phyloP scores from a whole-genome alignment of 371 early-diverging fungal species.

The Entomophthora muscae region DNA sequence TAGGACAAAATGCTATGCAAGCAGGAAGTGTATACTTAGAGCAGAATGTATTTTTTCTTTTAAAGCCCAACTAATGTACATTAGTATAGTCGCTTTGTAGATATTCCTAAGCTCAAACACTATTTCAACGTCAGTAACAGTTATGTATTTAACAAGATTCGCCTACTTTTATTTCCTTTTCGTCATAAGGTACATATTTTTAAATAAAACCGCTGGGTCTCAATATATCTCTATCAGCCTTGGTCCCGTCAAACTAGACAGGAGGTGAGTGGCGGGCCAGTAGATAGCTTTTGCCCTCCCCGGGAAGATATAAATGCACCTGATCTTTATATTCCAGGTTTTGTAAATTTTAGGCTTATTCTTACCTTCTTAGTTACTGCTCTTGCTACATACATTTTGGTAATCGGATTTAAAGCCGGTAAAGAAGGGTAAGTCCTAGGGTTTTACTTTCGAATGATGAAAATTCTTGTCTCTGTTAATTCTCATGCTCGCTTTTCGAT shows the following conservation, averaged over 20 bases:
- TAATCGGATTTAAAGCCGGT: constrained; percentile 65
- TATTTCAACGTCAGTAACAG: constrained; percentile 95
- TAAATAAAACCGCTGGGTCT: background rate
- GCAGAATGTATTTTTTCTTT: constrained; percentile 51
- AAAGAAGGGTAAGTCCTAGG: constrained; percentile 1
- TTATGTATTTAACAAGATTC: constrained; percentile 80
- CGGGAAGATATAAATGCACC: constrained; percentile 87
- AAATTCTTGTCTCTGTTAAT: background rate
- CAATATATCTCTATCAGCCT: constrained; percentile 19
- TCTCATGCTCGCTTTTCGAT: background rate
- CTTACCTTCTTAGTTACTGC: constrained; percentile 54
- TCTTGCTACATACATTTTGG: constrained; percentile 82
- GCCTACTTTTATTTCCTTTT: constrained; percentile 88
- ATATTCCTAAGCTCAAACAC: constrained; percentile 65
- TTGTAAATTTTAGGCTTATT: background rate
- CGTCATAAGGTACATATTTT: constrained; percentile 58
- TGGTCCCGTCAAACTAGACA: constrained; percentile 61
- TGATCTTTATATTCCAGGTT: constrained; percentile 93
- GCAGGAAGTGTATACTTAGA: constrained; percentile 82
- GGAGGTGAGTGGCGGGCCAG: constrained; percentile 63
- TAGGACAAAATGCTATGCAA: constrained; percentile 77
- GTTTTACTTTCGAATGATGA: background rate
- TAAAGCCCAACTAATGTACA: background rate
- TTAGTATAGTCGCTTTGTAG: constrained; percentile 69
- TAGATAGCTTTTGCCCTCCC: constrained; percentile 71